Base-by-base conservation (phyloP, 2,329 filamentous ascomycete species). In the Hymenoscyphus fraxineus region DNA sequence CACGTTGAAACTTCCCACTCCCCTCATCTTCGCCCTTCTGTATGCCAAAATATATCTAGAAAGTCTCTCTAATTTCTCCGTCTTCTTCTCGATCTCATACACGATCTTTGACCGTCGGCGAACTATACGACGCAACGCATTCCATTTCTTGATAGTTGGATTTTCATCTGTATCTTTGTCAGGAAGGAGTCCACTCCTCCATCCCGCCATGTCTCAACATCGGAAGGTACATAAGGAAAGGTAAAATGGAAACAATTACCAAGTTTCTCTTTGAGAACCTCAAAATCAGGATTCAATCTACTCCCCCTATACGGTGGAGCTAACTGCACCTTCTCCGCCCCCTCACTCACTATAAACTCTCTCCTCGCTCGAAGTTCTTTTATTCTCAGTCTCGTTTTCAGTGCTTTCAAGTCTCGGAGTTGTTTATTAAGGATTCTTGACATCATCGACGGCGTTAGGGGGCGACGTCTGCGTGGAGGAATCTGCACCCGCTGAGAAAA, bases 221-320 rank as follows among this genome's bases (percentile, higher is more conserved):
- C 35, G 7, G 6, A 35, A 35, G 35, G 35, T 35, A 6, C 35
- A 35, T 6, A 4, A 47, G 7, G 9, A 47, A 1, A 9, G n/a
- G 1, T 1, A 10, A 22, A 22, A 22, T 2, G 19, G 44, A 19
- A 27, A 12, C 22, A 6, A 22, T 10, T 54, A 54, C 47, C 47
- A 27, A 27, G 13, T 13, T 15, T 27, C 19, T 54, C 47, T 4
- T 22, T 54, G 7, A 2, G 19, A 51, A 51, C n/a, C 19, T 54
- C 47, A 54, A 54, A 54, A 12, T 54, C 47, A 5, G 47, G 47
- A 27, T 54, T 54, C 10, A 54, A 54, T 54, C 47, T 54, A 54
- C 47, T 54, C 6, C 19, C 19, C 47, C 19, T 54, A 27, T 54
- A 54, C 7, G 47, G 47, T 0, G 47, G 47, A 27, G 47, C 22